Evolutionary conservation across 306 rosid species (phyloP).

Genomic region (Castanopsis chinensis): DNA sequence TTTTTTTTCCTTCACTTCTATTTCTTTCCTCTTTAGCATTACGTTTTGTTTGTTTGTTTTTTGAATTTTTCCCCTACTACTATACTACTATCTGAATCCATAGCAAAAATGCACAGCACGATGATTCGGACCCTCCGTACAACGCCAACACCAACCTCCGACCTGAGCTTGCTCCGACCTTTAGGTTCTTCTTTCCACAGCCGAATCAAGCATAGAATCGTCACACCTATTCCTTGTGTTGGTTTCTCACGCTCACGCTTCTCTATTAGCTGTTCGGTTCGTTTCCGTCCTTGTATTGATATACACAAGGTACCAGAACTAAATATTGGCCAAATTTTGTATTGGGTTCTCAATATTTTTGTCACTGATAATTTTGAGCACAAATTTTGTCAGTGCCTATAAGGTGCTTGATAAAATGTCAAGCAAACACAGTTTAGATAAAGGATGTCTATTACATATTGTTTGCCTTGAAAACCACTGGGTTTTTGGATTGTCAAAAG

Average conservation of each 20-base stretch:
- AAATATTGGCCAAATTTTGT: background rate
- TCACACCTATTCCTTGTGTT: conserved; percentile 22
- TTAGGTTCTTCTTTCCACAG: conserved; percentile 15
- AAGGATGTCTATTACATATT: background rate
- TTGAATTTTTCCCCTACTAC: no score
- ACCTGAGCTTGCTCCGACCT: conserved; percentile 12
- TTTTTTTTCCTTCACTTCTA: no score
- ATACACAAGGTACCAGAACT: conserved; percentile 66
- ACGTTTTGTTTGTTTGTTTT: no score
- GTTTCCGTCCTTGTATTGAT: conserved; percentile 85
- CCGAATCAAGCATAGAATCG: conserved; percentile 7
- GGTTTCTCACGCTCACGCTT: conserved; percentile 27
- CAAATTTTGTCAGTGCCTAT: background rate
- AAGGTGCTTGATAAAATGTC: background rate
- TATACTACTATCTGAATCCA: no score
- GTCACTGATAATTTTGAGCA: background rate
- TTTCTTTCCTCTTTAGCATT: no score
- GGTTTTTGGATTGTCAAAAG: background rate
- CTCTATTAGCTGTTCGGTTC: conserved; percentile 51
- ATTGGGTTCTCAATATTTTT: background rate
- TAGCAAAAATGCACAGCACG: conserved; percentile 2
- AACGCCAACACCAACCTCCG: conserved; percentile 7
- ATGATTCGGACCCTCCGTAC: conserved; percentile 28
- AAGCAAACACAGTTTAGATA: background rate
- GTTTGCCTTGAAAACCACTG: background rate